Percentiles rank a stretch among this genome's conserved stretches.
These are phyloP conservation scores for Aspergillus aculeatinus DNA, from an alignment of 2,329 filamentous ascomycete genomes.

Conservation along the genomic window DNA sequence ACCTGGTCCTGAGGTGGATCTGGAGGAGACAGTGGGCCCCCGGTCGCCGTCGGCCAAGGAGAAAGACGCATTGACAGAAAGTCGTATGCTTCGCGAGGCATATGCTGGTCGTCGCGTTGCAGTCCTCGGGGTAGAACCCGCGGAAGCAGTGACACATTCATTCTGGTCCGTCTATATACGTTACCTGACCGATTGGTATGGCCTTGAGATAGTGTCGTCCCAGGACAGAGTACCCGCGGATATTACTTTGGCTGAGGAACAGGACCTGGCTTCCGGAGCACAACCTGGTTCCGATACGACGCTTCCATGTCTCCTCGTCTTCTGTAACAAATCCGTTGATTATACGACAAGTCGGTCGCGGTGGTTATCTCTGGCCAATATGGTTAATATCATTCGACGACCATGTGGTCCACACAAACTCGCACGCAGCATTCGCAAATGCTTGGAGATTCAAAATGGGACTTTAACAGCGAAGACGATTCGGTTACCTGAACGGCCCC, in stretches of 20 bases:
- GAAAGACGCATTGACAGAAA: slow-evolving; percentile 24
- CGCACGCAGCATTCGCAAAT: slow-evolving; percentile 36
- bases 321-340: slow-evolving; percentile 40
- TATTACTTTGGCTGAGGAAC: slow-evolving; percentile 37
- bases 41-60: slow-evolving; percentile 12
- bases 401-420: slow-evolving; percentile 45
- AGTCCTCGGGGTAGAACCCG: slow-evolving; percentile 30
- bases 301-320: slow-evolving; percentile 36
- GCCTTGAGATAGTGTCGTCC: slow-evolving; percentile 35
- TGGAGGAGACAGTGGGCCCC: slow-evolving; percentile 17
- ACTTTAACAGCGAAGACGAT: slow-evolving; percentile 13
- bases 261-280: slow-evolving; percentile 24
- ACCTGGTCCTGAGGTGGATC: slow-evolving; percentile 23
- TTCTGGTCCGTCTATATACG: slow-evolving; percentile 29
- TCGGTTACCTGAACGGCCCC: slow-evolving; percentile 13
- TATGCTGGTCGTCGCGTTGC: slow-evolving; percentile 28
- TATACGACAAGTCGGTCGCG: slow-evolving; percentile 29
- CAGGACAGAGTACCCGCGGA: slow-evolving; percentile 29
- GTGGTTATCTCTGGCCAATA: slow-evolving; percentile 31
- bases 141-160: slow-evolving; percentile 16
- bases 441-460: slow-evolving; percentile 21
- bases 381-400: slow-evolving; percentile 40
- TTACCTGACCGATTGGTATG: slow-evolving; percentile 41
- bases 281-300: slow-evolving; percentile 16
- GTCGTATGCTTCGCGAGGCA: slow-evolving; percentile 26